Base-by-base conservation (phyloP, 164 flowering plant genomes). In the Vitis cinerea region DNA sequence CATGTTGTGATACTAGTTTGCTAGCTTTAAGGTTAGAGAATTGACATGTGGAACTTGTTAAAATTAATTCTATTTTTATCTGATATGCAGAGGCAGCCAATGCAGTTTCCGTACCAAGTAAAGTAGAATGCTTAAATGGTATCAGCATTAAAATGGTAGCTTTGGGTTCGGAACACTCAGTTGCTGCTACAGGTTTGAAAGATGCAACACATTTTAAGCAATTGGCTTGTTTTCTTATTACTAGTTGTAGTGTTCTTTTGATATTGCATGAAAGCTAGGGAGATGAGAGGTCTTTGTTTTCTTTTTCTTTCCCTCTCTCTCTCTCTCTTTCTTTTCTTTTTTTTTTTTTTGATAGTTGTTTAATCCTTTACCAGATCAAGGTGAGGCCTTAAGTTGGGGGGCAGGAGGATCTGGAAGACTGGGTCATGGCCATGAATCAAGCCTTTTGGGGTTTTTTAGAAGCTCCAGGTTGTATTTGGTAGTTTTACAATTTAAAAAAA, bases 311-410 rank as follows among this genome's bases (percentile, higher is more conserved):
- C 8, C 44, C 2, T 29, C 12, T 19, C 55, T 8, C 15, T 51
- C 2, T 29, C 8, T 17, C 55, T 8, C 14, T 51, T 9, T 31
- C 23, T 44, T 1, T 10, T 54, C n/a, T 59, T 17, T 64, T 9
- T 5, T 44, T 61, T 52, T 1, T 15, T 67, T 53, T 52, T 19
- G 31, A 49, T 71, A 52, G 1, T 23, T 49, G 9, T 66, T 27
- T 64, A 6, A 31, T 56, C 61, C 9, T 52, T 67, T 50, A 11
- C 50, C 71, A 95, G 99, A 83, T 76, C 85, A 82, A 64, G 99
- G 99, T 54, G 85, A 83, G 71, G 78, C 79, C 59, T 83, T 95
- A 70, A 95, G 94, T 76, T 95, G 99, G 99, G 99, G 98, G 56
- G 87, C 74, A 29, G 99, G 97, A 72, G 91, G 84, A 9, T 87